Percentiles rank a stretch among this genome's conserved stretches.
Evolutionary conservation across 75 land plant genomes (phyloP).

Genomic region (Cupressus sempervirens): DNA sequence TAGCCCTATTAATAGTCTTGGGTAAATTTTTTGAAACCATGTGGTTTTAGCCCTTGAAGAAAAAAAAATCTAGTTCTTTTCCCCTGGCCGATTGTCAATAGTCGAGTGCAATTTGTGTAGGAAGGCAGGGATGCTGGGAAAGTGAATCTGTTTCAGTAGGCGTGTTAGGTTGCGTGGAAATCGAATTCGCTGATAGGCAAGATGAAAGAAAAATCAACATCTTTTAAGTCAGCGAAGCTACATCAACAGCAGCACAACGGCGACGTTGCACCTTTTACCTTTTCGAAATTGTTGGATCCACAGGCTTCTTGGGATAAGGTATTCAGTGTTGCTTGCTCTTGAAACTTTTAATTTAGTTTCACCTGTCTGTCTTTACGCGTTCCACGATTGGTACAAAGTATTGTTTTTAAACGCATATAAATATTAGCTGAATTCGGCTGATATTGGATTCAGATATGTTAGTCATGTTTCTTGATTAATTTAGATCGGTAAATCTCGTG

Average conservation of each 20-base stretch:
- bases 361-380: neutral
- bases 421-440: neutral
- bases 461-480: neutral
- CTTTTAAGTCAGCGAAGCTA: conserved; percentile 16
- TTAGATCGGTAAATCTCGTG: neutral
- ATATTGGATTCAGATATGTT: neutral
- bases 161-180: neutral
- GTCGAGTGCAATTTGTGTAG: neutral
- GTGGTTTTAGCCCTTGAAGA: neutral
- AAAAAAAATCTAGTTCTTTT: neutral
- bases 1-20: neutral
- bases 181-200: neutral
- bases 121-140: neutral
- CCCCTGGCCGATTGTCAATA: neutral
- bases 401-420: neutral
- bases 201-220: conserved; percentile 42
- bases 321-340: neutral
- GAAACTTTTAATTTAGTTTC: too few species aligned
- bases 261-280: conserved; percentile 44
- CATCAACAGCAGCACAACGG: conserved; percentile 39
- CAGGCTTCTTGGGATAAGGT: conserved; percentile 80
- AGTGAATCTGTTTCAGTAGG: neutral
- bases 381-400: neutral
- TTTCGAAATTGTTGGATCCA: conserved; percentile 52
- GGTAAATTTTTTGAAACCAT: too few species aligned